Conservation (phyloP, 768 basidiomycete genomes). For the Gloeopeniophorella convolvens region DNA sequence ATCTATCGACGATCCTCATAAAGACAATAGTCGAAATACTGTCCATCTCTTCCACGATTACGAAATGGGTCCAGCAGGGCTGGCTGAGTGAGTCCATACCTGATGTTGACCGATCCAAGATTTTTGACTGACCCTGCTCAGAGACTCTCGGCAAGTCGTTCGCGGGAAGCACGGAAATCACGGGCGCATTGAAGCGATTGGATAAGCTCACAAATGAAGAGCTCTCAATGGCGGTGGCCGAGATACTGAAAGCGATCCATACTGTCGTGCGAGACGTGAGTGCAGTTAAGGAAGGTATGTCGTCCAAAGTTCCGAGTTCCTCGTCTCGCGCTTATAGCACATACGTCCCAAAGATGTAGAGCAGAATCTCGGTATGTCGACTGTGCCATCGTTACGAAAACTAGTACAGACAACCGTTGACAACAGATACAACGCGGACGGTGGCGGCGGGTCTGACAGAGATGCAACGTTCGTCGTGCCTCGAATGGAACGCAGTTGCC, state of each 20-base stretch:
- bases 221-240: no score
- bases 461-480: neutral
- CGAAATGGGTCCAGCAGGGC: constrained; percentile 1
- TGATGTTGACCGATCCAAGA: neutral
- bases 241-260: no score
- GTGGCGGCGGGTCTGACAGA: neutral
- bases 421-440: neutral
- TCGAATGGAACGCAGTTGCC: neutral
- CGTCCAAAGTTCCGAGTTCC: no score
- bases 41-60: neutral
- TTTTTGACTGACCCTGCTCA: neutral
- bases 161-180: no score
- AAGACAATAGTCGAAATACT: constrained; percentile 3
- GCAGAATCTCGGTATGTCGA: no score
- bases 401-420: neutral
- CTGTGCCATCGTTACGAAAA: no score
- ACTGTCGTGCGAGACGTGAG: no score
- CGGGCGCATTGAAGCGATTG: no score
- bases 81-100: neutral
- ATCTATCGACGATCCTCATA: neutral
- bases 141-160: neutral
- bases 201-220: no score
- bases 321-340: no score
- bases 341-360: no score
- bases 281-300: no score